A percentile compares a stretch with the other conserved stretches of the same genome.
phyloP scores from a whole-genome alignment of 208 protist species.

The Leishmania aethiopica region DNA sequence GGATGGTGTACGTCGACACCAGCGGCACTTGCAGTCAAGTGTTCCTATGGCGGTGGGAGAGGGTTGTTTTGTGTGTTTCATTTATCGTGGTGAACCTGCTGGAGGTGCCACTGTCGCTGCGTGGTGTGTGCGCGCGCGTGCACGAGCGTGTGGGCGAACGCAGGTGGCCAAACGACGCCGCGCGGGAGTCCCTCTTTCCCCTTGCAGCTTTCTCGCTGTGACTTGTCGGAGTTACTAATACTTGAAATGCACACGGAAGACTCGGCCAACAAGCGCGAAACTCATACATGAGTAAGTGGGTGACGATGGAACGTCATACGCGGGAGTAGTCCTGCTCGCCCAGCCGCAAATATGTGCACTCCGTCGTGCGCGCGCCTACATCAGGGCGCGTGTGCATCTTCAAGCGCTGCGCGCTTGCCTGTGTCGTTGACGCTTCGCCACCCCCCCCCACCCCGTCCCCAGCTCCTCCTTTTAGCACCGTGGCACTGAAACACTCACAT shows the following conservation, averaged over 20 bases:
- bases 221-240: not conserved
- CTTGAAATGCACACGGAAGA: not conserved
- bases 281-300: not conserved
- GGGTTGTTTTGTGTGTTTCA: not conserved
- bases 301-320: not conserved
- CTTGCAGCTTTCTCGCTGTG: slow-evolving; percentile 2
- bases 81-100: not conserved
- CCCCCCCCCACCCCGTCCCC: no score
- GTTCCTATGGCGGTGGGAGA: not conserved
- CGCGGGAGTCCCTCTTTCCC: not conserved
- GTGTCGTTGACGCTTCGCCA: not conserved
- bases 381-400: not conserved
- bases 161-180: not conserved
- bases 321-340: not conserved
- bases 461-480: not conserved
- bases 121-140: not conserved
- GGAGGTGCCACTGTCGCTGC: not conserved
- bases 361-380: not conserved
- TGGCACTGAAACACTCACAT: not conserved
- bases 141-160: not conserved
- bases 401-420: not conserved
- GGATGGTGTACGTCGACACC: not conserved
- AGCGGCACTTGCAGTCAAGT: not conserved
- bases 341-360: not conserved
- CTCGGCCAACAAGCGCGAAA: not conserved